Evolutionary conservation across 1,139 yeast genomes (phyloP), one percentile per base, ranked within the genome.

Genomic region (Saccharomyces hybrid): DNA sequence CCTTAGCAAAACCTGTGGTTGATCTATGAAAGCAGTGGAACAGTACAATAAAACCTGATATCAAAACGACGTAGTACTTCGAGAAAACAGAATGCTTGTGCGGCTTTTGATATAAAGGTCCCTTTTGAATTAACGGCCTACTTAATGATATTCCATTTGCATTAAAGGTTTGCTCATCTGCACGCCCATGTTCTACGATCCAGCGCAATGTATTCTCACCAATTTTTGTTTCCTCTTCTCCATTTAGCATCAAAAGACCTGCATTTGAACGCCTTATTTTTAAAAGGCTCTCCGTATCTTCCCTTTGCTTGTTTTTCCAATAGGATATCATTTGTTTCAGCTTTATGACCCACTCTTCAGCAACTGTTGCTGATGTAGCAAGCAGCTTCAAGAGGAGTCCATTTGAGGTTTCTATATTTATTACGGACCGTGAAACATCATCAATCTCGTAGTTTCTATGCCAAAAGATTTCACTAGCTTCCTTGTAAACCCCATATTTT

Each of bases 301-400:
- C 75, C 1, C 64, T 63, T 42, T 70, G 69, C 53, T 82, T 74
- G 7, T 65, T 61, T 9, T 67, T 73, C 97, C 97, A 91, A 67
- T 86, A 90, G 1, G 60, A 58, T 13, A 70, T 66, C 31, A 86
- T 67, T 3, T 71, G 71, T 0, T 55, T 58, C 31, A 91, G 70
- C 47, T 82, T 70, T 0, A 32, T 27, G 0, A 86, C 75, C 98
- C 98, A 91, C 56, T 78, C 78, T 60, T 83, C 80, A 50, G 95
- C 75, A 0, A 80, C 66, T 0, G 52, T 54, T 19, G 72, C 58
- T 58, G 75, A 74, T 3, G 82, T 81, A 0, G 95, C 90, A 57
- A 83, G 81, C 6, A 88, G 70, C 52, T 77, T 73, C n/a, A 85
- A 61, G 1, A 59, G 60, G 0, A 79, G 64, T 0, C 83, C 85